A percentile compares a stretch with the other conserved stretches of the same genome.
Evolutionary conservation across 345 rosid species (phyloP).

Genomic region (Citrus maxima): DNA sequence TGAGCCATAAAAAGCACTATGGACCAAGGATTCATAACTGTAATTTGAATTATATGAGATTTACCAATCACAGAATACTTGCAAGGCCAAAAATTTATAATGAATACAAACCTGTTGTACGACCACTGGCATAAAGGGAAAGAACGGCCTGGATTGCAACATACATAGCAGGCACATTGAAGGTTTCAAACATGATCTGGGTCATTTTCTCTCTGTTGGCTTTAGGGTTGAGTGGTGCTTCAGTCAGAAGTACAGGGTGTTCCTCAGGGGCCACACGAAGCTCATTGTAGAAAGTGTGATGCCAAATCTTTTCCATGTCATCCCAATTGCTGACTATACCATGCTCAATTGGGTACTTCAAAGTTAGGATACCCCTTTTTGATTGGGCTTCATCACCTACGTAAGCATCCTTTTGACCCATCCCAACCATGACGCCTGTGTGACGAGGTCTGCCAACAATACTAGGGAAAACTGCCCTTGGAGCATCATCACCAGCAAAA

Average conservation of each 20-base stretch:
- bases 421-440: constrained; percentile 53
- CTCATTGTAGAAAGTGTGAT: constrained; percentile 55
- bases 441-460: constrained; percentile 50
- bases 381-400: constrained; percentile 55
- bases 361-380: constrained; percentile 44
- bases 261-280: constrained; percentile 60
- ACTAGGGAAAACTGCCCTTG: constrained; percentile 66
- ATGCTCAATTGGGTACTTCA: constrained; percentile 54
- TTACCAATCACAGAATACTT: background rate
- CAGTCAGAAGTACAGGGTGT: constrained; percentile 60
- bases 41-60: background rate
- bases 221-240: constrained; percentile 63
- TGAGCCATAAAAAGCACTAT: background rate
- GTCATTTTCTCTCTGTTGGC: constrained; percentile 63
- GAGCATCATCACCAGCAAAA: constrained; percentile 71
- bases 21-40: background rate
- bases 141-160: constrained; percentile 56
- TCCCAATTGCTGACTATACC: constrained; percentile 54
- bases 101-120: constrained; percentile 46
- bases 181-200: constrained; percentile 49
- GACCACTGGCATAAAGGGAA: constrained; percentile 64
- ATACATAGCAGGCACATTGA: constrained; percentile 42
- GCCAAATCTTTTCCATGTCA: constrained; percentile 57
- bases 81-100: background rate
- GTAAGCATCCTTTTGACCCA: constrained; percentile 53